phyloP scores from a whole-genome alignment of 108 stramenopile species.

The Nannochloropsis gaditana region DNA sequence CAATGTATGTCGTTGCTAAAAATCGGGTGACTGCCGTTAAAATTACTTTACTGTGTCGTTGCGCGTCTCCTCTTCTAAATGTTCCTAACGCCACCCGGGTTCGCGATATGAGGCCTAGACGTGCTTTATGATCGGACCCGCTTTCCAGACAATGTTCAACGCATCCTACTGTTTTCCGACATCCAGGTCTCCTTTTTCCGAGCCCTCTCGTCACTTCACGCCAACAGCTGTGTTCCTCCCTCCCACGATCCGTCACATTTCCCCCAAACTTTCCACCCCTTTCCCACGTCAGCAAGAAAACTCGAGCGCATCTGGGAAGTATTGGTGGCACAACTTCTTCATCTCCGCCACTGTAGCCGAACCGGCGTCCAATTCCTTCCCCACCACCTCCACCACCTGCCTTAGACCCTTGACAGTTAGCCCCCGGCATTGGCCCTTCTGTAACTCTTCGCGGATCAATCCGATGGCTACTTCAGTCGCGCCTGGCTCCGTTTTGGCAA shows the following conservation, averaged over 20 bases:
- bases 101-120: too few species aligned
- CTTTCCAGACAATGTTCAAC: too few species aligned
- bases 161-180: too few species aligned
- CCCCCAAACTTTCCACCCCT: not conserved
- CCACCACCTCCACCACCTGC: conserved; percentile 22
- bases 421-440: conserved; percentile 36
- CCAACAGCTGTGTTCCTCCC: not conserved
- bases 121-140: too few species aligned
- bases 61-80: too few species aligned
- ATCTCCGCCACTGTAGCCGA: conserved; percentile 29
- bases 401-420: conserved; percentile 25
- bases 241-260: not conserved
- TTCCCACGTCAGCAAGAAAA: not conserved
- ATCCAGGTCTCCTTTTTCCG: too few species aligned
- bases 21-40: too few species aligned
- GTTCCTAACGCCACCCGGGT: too few species aligned
- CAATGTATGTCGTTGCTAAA: too few species aligned
- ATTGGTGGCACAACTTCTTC: conserved; percentile 26
- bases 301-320: conserved; percentile 27
- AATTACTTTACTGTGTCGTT: too few species aligned
- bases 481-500: not conserved
- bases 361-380: conserved; percentile 9
- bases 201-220: not conserved
- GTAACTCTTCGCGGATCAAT: not conserved
- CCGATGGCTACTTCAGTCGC: conserved; percentile 26